Evolutionary conservation across 352 stramenopile genomes (phyloP).

Genomic region (Phytophthora brassicae): DNA sequence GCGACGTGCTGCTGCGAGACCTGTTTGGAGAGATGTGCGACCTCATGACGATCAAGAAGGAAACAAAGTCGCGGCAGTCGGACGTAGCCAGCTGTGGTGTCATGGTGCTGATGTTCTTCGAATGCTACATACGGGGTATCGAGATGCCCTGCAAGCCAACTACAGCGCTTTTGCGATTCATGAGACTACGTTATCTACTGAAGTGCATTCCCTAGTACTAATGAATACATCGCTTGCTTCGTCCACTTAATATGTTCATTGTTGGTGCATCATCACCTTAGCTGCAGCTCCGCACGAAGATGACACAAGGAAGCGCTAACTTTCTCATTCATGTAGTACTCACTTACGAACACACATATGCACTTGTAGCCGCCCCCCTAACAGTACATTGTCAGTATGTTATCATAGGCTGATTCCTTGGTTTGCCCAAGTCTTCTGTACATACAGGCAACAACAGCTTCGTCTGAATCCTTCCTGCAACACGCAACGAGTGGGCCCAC

Average conservation of each 20-base stretch:
- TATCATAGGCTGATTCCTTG: no score
- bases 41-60: background rate
- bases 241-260: background rate
- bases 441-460: background rate
- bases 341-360: no score
- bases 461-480: background rate
- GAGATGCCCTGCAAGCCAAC: background rate
- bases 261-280: no score
- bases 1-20: background rate
- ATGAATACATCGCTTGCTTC: no score
- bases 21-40: background rate
- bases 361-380: no score
- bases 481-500: no score
- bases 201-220: no score
- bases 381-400: no score
- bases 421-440: background rate
- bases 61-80: background rate
- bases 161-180: background rate
- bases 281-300: background rate
- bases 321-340: no score
- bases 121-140: background rate
- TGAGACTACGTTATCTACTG: slow-evolving; percentile 3
- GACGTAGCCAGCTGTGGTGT: slow-evolving; percentile 4
- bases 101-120: slow-evolving; percentile 2
- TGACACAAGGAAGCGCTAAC: no score